Percentiles rank a stretch among this genome's conserved stretches.
Evolutionary conservation across 164 flowering plant genomes (phyloP).

Genomic region (Magnolia officinalis): DNA sequence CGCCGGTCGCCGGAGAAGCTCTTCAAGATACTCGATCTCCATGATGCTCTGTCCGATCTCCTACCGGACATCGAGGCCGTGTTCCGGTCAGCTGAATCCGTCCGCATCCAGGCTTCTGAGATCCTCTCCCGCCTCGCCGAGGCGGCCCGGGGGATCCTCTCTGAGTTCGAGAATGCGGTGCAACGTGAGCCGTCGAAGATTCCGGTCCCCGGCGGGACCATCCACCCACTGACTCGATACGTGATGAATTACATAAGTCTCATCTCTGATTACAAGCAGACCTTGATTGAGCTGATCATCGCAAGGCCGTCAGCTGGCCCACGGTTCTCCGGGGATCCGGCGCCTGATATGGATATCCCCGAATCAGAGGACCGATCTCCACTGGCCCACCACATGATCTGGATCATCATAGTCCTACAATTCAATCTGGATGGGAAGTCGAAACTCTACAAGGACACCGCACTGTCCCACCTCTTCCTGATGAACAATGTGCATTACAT

Average conservation of each 20-base stretch:
- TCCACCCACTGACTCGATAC: slow-evolving; percentile 84
- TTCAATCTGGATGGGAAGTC: slow-evolving; percentile 77
- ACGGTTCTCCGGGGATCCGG: slow-evolving; percentile 47
- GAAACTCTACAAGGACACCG: slow-evolving; percentile 63
- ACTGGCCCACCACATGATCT: slow-evolving; percentile 67
- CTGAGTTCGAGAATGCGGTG: slow-evolving; percentile 84
- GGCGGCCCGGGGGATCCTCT: slow-evolving; percentile 69
- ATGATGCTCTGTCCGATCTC: slow-evolving; percentile 60
- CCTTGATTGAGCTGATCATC: slow-evolving; percentile 58
- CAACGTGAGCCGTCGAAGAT: slow-evolving; percentile 59
- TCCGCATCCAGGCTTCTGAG: slow-evolving; percentile 64
- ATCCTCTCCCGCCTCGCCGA: slow-evolving; percentile 68
- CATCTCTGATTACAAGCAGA: slow-evolving; percentile 73
- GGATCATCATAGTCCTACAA: slow-evolving; percentile 67
- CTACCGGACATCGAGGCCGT: slow-evolving; percentile 62
- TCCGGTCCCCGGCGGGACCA: slow-evolving; percentile 83
- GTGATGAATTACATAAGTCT: slow-evolving; percentile 85
- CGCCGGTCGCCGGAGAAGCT: slow-evolving; percentile 80
- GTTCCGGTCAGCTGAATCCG: slow-evolving; percentile 51
- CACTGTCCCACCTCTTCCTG: slow-evolving; percentile 63
- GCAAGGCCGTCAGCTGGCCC: slow-evolving; percentile 58
- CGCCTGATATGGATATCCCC: slow-evolving; percentile 57
- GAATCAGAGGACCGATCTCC: slow-evolving; percentile 49
- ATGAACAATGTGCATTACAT: slow-evolving; percentile 91
- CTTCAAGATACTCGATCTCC: slow-evolving; percentile 76